Evolutionary conservation across 441 rosid species (phyloP).

Genomic region (Brassica balearica): DNA sequence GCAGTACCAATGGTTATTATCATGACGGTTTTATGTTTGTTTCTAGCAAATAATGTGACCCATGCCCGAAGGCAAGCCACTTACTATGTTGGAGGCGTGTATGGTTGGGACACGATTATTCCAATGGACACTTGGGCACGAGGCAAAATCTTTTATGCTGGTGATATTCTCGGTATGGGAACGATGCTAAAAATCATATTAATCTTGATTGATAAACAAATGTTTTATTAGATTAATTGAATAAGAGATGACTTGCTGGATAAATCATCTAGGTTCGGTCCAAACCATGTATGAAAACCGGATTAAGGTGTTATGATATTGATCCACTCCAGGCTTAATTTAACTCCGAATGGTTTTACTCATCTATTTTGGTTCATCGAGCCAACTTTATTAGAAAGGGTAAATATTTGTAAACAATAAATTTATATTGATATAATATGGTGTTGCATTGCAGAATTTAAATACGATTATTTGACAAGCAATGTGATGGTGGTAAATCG

Average conservation of each 20-base stretch:
- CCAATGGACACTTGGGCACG: constrained; percentile 29
- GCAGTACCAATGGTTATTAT: neutral
- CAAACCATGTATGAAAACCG: neutral
- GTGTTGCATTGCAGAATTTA: constrained; percentile 31
- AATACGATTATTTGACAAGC: neutral
- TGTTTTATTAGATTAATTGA: neutral
- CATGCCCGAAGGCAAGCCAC: constrained; percentile 21
- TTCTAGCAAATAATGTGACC: constrained; percentile 11
- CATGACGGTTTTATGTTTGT: constrained; percentile 15
- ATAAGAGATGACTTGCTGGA: neutral
- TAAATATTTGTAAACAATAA: neutral
- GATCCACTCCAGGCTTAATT: neutral
- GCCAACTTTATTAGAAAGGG: neutral
- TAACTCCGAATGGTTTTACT: neutral
- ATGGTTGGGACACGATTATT: constrained; percentile 24
- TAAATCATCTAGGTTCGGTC: neutral
- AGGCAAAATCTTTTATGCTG: constrained; percentile 39
- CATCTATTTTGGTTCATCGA: neutral
- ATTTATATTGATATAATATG: neutral
- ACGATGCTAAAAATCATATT: neutral
- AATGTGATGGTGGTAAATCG: constrained; percentile 23
- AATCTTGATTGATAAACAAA: neutral
- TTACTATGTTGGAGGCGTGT: constrained; percentile 10
- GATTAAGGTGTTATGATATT: neutral
- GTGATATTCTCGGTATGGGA: constrained; percentile 40